Base-by-base conservation (phyloP, 179 eudicot species). In the Corrigiola litoralis region DNA sequence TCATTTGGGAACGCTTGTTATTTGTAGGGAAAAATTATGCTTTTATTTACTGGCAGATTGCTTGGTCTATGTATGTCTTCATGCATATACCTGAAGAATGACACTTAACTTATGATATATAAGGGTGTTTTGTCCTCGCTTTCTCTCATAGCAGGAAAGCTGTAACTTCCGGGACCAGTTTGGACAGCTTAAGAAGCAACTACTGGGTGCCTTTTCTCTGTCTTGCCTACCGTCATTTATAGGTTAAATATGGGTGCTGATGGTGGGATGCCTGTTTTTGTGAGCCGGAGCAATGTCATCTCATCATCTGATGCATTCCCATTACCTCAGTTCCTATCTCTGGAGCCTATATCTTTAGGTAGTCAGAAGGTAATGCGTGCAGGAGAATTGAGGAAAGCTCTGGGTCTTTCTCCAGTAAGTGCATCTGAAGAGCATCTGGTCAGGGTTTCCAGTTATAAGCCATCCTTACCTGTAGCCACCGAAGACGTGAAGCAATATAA, bases 401-500 rank as follows among this genome's bases (percentile, higher is more conserved):
- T 81, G 54, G 82, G 82, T 32, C 61, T 77, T 57, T 48, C 83
- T 36, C 58, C 75, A 34, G 75, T 69, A 68, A 69, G 58, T 74
- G 58, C 75, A 66, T 61, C 78, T 48, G 80, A 72, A 54, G 79
- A 81, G 63, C 65, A 64, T 58, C 67, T 72, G 50, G 63, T 58
- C 59, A 61, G 75, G 72, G 72, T 41, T 80, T 61, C 80, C 23
- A 59, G 31, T 46, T 69, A 53, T 61, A 75, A 74, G 69, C 80
- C 66, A 33, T 67, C 58, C 59, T 70, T 77, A 42, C 78, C 82
- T 23, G 70, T 72, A 24, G 73, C 82, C 17, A 70, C 72, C 58
- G 82, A 74, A 72, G 85, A 78, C 51, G 56, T 81, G 10, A 81
- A 69, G 77, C 77, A 68, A 51, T 68, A 46, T 55, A 76, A 73